Base-by-base conservation (phyloP, 23 red algal species). In the Gracilaria caudata region DNA sequence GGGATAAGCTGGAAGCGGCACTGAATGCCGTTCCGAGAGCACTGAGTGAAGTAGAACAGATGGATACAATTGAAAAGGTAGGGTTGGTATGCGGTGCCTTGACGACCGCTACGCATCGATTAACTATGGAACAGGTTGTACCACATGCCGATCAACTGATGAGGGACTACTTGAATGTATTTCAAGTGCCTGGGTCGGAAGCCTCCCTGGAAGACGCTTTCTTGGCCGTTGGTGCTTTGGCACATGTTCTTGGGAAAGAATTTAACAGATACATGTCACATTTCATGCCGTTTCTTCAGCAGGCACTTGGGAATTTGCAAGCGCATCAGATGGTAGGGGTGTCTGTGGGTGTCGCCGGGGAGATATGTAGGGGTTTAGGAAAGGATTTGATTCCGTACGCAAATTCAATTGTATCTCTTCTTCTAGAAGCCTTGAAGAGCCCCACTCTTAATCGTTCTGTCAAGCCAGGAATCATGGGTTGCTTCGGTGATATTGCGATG, bases 401-500 rank as follows among this genome's bases (percentile, higher is more conserved):
- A 1, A 84, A 93, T 73, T 64, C 93, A 12, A 94, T 93, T 78
- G 86, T 95, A 11, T 77, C 54, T 78, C 73, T 90, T 53, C 77
- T 99, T 37, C 65, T 99, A 19, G 87, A 64, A 81, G 97, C 97
- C 36, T 57, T 99, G 28, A 65, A 81, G 20, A 96, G 85, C 66
- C 43, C 54, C 35, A 68, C 83, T 35, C 77, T 99, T 20, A 89
- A 94, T 49, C 88, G 89, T 40, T 82, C 92, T 0, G 97, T 99
- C n/a, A 95, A 99, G 80, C 97, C 97, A 28, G 83, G 90, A 13
- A 95, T 99, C 39, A 46, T 99, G 66, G 53, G 81, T 8, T 95
- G 93, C 49, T 94, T 99, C 81, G 97, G 97, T 16, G 97, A 99
- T 68, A 84, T 99, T 44, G 97, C 97, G 40, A 87, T 95, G 82